Evolutionary conservation across 176 grass and related monocot genomes (phyloP), one percentile per base, ranked within the genome.

Genomic region (Dactylis glomerata): DNA sequence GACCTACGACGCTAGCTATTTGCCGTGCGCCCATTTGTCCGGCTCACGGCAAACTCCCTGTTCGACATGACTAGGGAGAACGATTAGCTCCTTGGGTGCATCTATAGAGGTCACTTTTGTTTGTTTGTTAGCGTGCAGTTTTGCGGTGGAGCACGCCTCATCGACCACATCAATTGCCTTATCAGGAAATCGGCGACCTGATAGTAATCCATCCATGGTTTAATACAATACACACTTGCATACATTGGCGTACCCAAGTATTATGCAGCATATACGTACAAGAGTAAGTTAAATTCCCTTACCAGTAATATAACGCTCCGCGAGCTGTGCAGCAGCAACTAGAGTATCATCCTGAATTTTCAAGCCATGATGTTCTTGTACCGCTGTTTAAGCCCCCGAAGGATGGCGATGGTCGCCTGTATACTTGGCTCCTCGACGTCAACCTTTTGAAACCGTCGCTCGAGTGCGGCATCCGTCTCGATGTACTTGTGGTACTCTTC

Each of bases 181-280:
- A 12, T 86, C 83, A 20, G 83, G 83, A 79, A 86, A 79, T 15
- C 41, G 13, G 12, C 59, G 28, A 64, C 27, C 59, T 64, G 27
- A 30, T 5, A 14, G 12, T 5, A 22, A 19, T 50, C 16, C 13
- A 46, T 46, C 12, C 10, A 14, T 40, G 38, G 3, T 46, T 46
- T 15, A 14, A 27, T 63, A 16, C 27, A 63, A 62, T 2, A 62
- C 30, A 20, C 56, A 61, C 57, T 40, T 40, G 8, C 38, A 40
- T 6, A 40, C 38, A 40, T 40, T 40, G 38, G 3, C 41, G 41
- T 46, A 46, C 12, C 44, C 44, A 42, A 42, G 42, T 45, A 13
- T 12, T 45, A 45, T 45, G 46, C 46, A 49, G 16, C 14, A 49
- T 40, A 40, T 40, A 46, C 52, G 10, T 61, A 61, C 11, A 6